Evolutionary conservation across 768 basidiomycete species (phyloP).

Genomic region (Suillus alpinus): DNA sequence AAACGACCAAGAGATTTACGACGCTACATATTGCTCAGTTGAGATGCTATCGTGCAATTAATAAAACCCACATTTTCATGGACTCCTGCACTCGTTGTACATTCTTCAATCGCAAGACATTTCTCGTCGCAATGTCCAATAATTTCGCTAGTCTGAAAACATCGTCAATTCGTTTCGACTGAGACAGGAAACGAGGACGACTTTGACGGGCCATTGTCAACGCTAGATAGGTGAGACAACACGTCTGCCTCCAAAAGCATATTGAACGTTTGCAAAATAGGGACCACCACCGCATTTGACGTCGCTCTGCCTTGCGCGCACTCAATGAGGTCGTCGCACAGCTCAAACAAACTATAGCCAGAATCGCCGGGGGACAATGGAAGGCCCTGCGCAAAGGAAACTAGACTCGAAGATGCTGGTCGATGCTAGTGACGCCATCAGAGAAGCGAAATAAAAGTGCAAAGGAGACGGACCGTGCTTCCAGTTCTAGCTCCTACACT

Average conservation of each 20-base stretch:
- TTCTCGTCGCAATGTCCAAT: constrained; percentile 55
- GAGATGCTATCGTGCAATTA: constrained; percentile 11
- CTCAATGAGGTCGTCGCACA: constrained; percentile 57
- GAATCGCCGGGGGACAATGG: constrained; percentile 35
- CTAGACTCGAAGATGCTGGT: constrained; percentile 59
- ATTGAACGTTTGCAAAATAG: constrained; percentile 74
- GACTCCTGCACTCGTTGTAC: constrained; percentile 76
- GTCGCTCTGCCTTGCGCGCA: constrained; percentile 52
- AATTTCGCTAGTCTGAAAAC: constrained; percentile 50
- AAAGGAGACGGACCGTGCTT: constrained; percentile 61
- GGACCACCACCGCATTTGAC: constrained; percentile 77
- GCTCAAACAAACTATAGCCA: constrained; percentile 46
- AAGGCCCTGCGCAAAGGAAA: constrained; percentile 52
- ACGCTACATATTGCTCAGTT: constrained; percentile 43
- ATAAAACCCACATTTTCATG: constrained; percentile 75
- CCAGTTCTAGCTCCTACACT: constrained; percentile 84
- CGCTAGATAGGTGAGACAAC: constrained; percentile 47
- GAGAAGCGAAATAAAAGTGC: constrained; percentile 7
- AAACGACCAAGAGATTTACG: constrained; percentile 58
- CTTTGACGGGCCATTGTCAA: constrained; percentile 49
- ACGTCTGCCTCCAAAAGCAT: constrained; percentile 69
- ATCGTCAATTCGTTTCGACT: constrained; percentile 5
- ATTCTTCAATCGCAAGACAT: constrained; percentile 72
- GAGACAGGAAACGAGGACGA: constrained; percentile 31
- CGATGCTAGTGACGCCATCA: constrained; percentile 53